phyloP scores from a whole-genome alignment of 106 monocot genomes.

The Ottelia alismoides region DNA sequence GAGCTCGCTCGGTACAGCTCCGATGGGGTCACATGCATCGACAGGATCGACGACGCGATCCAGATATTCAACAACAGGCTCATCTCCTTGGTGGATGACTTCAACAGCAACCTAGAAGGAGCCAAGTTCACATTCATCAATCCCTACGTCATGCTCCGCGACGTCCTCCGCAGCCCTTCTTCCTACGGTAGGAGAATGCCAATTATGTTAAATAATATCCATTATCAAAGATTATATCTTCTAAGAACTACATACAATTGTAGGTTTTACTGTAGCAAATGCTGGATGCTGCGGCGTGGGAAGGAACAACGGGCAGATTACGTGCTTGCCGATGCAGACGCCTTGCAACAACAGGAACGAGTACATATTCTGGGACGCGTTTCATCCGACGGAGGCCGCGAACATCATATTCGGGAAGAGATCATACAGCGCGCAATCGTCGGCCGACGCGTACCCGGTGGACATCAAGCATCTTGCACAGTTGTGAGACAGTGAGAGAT shows the following conservation, averaged over 20 bases:
- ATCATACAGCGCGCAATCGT: slow-evolving; percentile 45
- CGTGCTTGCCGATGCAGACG: slow-evolving; percentile 68
- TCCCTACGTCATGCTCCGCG: slow-evolving; percentile 40
- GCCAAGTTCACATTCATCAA: slow-evolving; percentile 92
- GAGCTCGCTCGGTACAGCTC: slow-evolving; percentile 57
- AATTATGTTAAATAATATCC: too few species aligned
- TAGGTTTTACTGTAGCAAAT: slow-evolving; percentile 61
- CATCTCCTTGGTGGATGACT: slow-evolving; percentile 30
- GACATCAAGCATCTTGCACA: slow-evolving; percentile 58
- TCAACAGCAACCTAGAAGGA: slow-evolving; percentile 50
- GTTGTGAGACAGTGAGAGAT: too few species aligned
- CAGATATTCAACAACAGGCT: slow-evolving; percentile 27
- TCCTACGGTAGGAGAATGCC: slow-evolving; percentile 19
- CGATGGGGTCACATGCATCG: slow-evolving; percentile 51
- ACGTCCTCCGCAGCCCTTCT: slow-evolving; percentile 36
- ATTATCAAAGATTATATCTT: too few species aligned
- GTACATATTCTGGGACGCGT: slow-evolving; percentile 89
- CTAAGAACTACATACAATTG: too few species aligned
- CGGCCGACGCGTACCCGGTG: slow-evolving; percentile 46
- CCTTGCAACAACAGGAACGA: slow-evolving; percentile 50
- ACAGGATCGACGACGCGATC: slow-evolving; percentile 28
- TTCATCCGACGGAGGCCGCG: slow-evolving; percentile 74
- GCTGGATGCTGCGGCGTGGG: slow-evolving; percentile 90
- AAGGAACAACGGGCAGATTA: slow-evolving; percentile 86
- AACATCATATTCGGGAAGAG: slow-evolving; percentile 53